Evolutionary conservation across 371 early-diverging fungal genomes (phyloP), one percentile per base, ranked within the genome.

Genomic region (Mortierella sp.): DNA sequence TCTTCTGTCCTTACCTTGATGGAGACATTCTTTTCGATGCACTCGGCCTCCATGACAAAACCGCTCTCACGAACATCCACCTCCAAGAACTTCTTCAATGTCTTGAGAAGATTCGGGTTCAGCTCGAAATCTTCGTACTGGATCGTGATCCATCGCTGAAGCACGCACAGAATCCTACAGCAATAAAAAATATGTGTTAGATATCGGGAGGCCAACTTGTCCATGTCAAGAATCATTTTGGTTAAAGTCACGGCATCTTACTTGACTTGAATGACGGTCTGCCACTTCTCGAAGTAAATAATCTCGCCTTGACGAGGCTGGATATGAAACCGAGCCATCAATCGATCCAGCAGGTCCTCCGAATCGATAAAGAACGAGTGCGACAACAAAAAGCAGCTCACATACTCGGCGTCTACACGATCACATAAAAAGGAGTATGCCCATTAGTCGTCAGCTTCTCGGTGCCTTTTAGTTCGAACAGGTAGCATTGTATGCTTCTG

Each of bases 231-330:
- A 1, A 47, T 13, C 48, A 47, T 22, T 47, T 47, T 47, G 13
- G 22, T 16, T n/a, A 47, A 47, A 13, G 48, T 16, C 31, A n/a
- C 22, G 19, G n/a, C 34, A 22, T 47, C 85, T 74, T 88, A 90
- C 91, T 92, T 93, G 82, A 88, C 78, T 84, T 92, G 93, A 55
- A 94, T 92, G 41, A 88, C 86, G 16, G 86, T 79, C 26, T 88
- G 90, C 94, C 94, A 93, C 65, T 89, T 90, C 50, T 88, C 82
- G 68, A 89, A 91, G 64, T 91, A 91, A 0, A 87, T 80, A 0
- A 82, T 67, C 64, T 91, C 91, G 24, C 87, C 91, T n/a, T 83
- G 75, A n/a, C 79, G 80, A 4, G 90, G 85, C 44, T 85, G 80
- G 26, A 87, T 85, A 80, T 91, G 85, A 75, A 92, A 93, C 24